Evolutionary conservation across 805 yeast species (phyloP).

Genomic region (Pachysolen tannophilus): DNA sequence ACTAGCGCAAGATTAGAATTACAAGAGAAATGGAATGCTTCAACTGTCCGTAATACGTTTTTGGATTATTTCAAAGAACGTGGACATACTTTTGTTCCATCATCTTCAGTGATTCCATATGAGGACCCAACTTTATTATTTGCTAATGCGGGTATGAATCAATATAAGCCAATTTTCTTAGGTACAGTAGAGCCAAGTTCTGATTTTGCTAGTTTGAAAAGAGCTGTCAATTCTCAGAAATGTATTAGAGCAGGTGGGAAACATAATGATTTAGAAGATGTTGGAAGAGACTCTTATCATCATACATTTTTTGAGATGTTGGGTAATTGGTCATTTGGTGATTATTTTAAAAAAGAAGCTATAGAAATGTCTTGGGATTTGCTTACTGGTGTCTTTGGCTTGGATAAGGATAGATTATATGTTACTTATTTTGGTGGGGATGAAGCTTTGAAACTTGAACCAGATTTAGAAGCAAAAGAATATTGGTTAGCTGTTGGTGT

Average conservation of each 20-base stretch:
- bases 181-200: constrained; percentile 97
- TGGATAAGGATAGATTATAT: constrained; percentile 72
- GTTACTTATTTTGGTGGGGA: constrained; percentile 98
- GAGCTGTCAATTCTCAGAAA: constrained; percentile 94
- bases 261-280: constrained; percentile 96
- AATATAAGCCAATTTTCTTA: constrained; percentile 92
- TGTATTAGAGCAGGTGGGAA: constrained; percentile 99
- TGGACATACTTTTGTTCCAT: constrained; percentile 77
- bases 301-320: constrained; percentile 99
- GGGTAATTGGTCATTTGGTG: constrained; percentile 99
- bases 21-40: constrained; percentile 36
- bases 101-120: constrained; percentile 93
- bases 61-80: constrained; percentile 66
- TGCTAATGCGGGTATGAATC: constrained; percentile 99
- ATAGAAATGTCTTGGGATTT: constrained; percentile 86
- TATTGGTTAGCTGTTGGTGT: constrained; percentile 87
- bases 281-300: constrained; percentile 95
- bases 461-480: constrained; percentile 90
- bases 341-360: constrained; percentile 94
- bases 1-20: constrained; percentile 2
- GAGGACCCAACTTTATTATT: constrained; percentile 96
- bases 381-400: constrained; percentile 76
- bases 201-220: constrained; percentile 72
- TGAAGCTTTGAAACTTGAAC: constrained; percentile 67
- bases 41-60: constrained; percentile 66